Evolutionary conservation across 805 yeast genomes (phyloP).

Genomic region (Yarrowia phangngaensis): DNA sequence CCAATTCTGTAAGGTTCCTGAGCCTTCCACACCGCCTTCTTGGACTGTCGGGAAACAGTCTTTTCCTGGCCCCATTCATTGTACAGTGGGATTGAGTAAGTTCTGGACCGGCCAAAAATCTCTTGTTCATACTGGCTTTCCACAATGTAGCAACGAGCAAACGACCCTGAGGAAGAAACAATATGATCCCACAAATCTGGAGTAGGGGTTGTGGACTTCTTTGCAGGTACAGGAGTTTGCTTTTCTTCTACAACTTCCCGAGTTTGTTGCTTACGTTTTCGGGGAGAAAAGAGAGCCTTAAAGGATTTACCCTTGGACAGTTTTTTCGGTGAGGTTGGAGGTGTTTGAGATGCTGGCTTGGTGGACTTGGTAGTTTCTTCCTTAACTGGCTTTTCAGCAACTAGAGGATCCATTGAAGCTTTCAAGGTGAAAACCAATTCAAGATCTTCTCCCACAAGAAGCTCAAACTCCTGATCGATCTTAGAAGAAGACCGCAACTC

Average conservation of each 20-base stretch:
- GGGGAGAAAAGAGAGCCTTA: constrained; percentile 23
- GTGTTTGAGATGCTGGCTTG: background rate
- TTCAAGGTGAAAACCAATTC: constrained; percentile 72
- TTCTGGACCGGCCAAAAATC: constrained; percentile 52
- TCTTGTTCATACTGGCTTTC: constrained; percentile 57
- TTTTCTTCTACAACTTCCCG: background rate
- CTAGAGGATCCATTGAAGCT: constrained; percentile 38
- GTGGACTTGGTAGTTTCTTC: background rate
- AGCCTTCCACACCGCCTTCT: constrained; percentile 9
- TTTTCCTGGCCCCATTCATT: constrained; percentile 35
- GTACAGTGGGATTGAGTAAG: constrained; percentile 54
- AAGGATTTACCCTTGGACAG: constrained; percentile 14
- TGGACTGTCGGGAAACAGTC: background rate
- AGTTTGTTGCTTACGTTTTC: constrained; percentile 11
- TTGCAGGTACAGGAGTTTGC: background rate
- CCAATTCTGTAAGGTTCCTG: constrained; percentile 46
- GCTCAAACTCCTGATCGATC: constrained; percentile 74
- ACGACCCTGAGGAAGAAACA: constrained; percentile 84
- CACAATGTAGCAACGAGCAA: constrained; percentile 71
- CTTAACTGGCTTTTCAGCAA: background rate
- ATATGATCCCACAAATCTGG: constrained; percentile 49
- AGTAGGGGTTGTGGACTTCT: constrained; percentile 15
- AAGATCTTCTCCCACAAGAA: constrained; percentile 56
- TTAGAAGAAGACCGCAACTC: constrained; percentile 37
- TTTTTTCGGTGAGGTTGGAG: constrained; percentile 5